Evolutionary conservation across 441 rosid species (phyloP).

Genomic region (Euphorbia corollata): DNA sequence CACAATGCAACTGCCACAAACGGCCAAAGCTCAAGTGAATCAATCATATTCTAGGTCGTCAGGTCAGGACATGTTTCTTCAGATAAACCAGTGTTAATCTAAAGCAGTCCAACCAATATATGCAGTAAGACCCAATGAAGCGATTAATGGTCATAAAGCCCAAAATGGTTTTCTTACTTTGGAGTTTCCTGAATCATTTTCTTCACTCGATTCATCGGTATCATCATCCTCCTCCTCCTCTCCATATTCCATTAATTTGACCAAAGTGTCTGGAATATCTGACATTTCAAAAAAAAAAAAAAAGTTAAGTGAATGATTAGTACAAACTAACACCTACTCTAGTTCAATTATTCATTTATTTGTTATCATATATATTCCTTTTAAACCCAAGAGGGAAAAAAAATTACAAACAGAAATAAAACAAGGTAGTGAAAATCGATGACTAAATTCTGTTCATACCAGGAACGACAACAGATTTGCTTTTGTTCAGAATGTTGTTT

Average conservation of each 20-base stretch:
- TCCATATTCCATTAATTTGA: conserved; percentile 86
- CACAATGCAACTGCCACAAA: background rate
- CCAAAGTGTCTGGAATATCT: conserved; percentile 64
- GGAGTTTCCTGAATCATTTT: conserved; percentile 22
- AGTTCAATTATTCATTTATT: too few species aligned
- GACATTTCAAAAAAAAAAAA: background rate
- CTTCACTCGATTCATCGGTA: conserved; percentile 36
- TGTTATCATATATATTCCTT: too few species aligned
- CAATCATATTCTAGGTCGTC: background rate
- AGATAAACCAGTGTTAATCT: background rate
- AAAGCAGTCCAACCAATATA: background rate
- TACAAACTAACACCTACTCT: too few species aligned
- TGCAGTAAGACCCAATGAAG: background rate
- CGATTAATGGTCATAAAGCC: conserved; percentile 36
- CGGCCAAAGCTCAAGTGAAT: background rate
- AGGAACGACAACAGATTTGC: too few species aligned
- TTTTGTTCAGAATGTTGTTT: too few species aligned
- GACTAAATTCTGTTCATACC: too few species aligned
- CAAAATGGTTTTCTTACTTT: conserved; percentile 53
- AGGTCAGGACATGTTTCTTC: background rate
- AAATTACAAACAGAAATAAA: too few species aligned
- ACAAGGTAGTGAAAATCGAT: too few species aligned
- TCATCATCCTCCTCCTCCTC: conserved; percentile 57
- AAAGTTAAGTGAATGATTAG: conserved; percentile 2
- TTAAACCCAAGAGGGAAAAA: too few species aligned